Conservation (phyloP, 257 asterid species). For the Handroanthus guayacan region DNA sequence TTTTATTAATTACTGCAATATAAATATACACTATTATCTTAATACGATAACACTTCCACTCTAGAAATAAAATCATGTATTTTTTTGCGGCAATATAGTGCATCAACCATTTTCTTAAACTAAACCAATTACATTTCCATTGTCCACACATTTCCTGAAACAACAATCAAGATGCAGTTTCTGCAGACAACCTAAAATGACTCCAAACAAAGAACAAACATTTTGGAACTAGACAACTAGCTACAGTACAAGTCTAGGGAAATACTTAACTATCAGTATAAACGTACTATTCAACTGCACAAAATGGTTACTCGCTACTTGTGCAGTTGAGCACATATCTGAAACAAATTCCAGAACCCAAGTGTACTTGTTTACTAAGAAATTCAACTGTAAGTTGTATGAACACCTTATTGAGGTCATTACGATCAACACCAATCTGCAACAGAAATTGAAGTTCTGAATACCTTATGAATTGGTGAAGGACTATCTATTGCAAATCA, state of each 20-base stretch:
- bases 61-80: not conserved
- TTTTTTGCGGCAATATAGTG: not conserved
- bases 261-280: conserved; percentile 13
- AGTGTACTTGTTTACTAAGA: conserved; percentile 84
- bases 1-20: no score
- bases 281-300: conserved; percentile 19
- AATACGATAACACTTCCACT: not conserved
- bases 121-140: not conserved
- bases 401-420: conserved; percentile 76
- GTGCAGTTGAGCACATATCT: not conserved
- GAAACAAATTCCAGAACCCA: not conserved
- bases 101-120: not conserved
- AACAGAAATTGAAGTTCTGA: conserved; percentile 30
- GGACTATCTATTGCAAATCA: conserved; percentile 25
- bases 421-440: conserved; percentile 87
- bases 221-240: conserved; percentile 27
- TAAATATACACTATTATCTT: no score
- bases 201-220: not conserved
- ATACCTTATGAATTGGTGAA: conserved; percentile 32
- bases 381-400: conserved; percentile 89
- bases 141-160: not conserved
- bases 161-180: not conserved
- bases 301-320: not conserved
- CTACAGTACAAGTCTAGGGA: conserved; percentile 25
- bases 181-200: not conserved